Base-by-base conservation (phyloP, 257 asterid species). In the Scutellaria baicalensis region DNA sequence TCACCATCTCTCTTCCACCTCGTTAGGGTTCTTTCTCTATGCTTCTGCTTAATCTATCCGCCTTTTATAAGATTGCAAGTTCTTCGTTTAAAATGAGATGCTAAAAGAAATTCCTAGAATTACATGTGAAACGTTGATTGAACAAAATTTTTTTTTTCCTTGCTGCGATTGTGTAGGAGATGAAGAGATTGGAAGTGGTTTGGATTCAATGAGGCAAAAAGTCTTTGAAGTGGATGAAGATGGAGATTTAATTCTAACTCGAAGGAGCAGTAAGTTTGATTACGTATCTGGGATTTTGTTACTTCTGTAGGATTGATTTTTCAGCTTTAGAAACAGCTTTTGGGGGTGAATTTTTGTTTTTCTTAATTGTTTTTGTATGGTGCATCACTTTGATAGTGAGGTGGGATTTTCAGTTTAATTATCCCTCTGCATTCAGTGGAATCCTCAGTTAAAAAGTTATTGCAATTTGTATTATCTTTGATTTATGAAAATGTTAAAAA, bases 191-290 rank as follows among this genome's bases (percentile, higher is more conserved):
- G 71, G 66, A 21, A 80, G 58, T 66, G 27, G 57, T 50, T 59
- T 9, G 66, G 45, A 42, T 79, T 82, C 79, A 43, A 13, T 9
- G 35, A 57, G 66, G 36, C 70, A 50, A 5, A 74, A 78, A 51
- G 71, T 14, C 18, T 85, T 66, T 75, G 88, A 81, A 68, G 78
- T 91, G 84, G 99, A 93, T 79, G 95, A 84, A 77, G 97, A 93
- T 84, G 99, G 99, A 62, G 99, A 91, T 80, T 84, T 89, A 62
- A 40, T 93, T 69, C 63, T 85, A 68, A 64, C 89, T 63, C 85
- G 96, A 9, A 84, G 91, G 11, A 74, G 44, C 36, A 75, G 96
- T 86, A 78, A 81, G 92, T 65, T 66, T 40, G 67, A 18, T 20
- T 62, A 45, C 52, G 44, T 60, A n/a, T 6, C 43, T 31, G 27